phyloP scores from a whole-genome alignment of 768 basidiomycete species.

The Antrodiella citrinella region DNA sequence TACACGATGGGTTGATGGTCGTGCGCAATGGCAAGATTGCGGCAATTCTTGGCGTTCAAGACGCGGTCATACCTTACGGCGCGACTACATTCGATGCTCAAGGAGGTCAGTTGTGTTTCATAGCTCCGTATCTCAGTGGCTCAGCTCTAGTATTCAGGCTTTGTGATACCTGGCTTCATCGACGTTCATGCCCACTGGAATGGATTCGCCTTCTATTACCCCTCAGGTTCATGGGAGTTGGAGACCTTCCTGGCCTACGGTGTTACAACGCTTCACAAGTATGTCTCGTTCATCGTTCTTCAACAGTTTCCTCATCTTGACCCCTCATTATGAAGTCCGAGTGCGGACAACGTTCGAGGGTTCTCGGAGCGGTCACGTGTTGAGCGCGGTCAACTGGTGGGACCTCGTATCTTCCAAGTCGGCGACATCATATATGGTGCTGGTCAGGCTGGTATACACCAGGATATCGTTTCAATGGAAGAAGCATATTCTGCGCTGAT shows the following conservation, averaged over 20 bases:
- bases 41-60: slow-evolving; percentile 20
- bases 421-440: slow-evolving; percentile 58
- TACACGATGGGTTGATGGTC: slow-evolving; percentile 44
- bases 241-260: slow-evolving; percentile 71
- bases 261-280: slow-evolving; percentile 74
- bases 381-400: slow-evolving; percentile 60
- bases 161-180: slow-evolving; percentile 63
- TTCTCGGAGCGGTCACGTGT: slow-evolving; percentile 61
- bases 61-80: slow-evolving; percentile 29
- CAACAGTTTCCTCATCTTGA: background rate
- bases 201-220: slow-evolving; percentile 43
- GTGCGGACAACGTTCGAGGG: slow-evolving; percentile 50
- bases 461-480: slow-evolving; percentile 51
- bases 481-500: slow-evolving; percentile 61
- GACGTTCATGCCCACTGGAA: slow-evolving; percentile 74
- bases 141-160: slow-evolving; percentile 34
- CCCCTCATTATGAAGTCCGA: slow-evolving; percentile 38
- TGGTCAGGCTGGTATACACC: slow-evolving; percentile 37
- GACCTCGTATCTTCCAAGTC: slow-evolving; percentile 66
- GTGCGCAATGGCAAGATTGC: slow-evolving; percentile 49
- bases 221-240: slow-evolving; percentile 67
- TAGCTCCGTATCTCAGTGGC: background rate
- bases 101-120: no score
- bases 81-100: slow-evolving; percentile 42
- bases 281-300: slow-evolving; percentile 13